These are phyloP conservation scores for Fusarium cyanostomum DNA, from an alignment of 2,329 filamentous ascomycete genomes.

Conservation along the genomic window DNA sequence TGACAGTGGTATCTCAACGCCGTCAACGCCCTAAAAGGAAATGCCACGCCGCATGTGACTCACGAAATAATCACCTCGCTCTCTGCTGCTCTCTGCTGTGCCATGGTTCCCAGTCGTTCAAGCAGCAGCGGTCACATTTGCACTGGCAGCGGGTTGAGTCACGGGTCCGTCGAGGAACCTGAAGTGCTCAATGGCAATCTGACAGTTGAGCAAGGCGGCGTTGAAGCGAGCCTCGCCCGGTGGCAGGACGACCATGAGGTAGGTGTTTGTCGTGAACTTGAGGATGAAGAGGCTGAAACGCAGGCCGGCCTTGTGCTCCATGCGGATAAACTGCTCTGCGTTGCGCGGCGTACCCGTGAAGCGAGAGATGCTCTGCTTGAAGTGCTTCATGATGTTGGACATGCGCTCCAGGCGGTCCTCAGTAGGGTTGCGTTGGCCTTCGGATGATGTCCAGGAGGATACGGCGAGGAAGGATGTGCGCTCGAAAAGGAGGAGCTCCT, in stretches of 20 bases:
- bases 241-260: slow-evolving; percentile 90
- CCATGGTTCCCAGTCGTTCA: slow-evolving; percentile 7
- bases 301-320: slow-evolving; percentile 80
- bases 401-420: slow-evolving; percentile 93
- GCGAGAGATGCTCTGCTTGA: slow-evolving; percentile 84
- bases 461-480: slow-evolving; percentile 95
- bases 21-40: slow-evolving; percentile 36
- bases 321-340: slow-evolving; percentile 81
- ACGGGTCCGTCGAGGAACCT: slow-evolving; percentile 67
- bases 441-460: slow-evolving; percentile 84
- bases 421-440: slow-evolving; percentile 83
- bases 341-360: slow-evolving; percentile 84
- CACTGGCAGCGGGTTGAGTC: slow-evolving; percentile 21
- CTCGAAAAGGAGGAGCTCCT: slow-evolving; percentile 95
- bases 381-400: slow-evolving; percentile 97
- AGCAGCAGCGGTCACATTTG: slow-evolving; percentile 12
- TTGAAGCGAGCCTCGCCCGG: slow-evolving; percentile 94
- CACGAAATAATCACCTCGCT: background rate
- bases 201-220: slow-evolving; percentile 87
- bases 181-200: slow-evolving; percentile 86
- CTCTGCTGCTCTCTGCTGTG: background rate
- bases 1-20: slow-evolving; percentile 42
- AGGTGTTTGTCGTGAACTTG: slow-evolving; percentile 97
- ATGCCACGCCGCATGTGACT: slow-evolving; percentile 2
- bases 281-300: slow-evolving; percentile 94